phyloP scores from a whole-genome alignment of 345 rosid genomes.

The Mallotus nudiflorus region DNA sequence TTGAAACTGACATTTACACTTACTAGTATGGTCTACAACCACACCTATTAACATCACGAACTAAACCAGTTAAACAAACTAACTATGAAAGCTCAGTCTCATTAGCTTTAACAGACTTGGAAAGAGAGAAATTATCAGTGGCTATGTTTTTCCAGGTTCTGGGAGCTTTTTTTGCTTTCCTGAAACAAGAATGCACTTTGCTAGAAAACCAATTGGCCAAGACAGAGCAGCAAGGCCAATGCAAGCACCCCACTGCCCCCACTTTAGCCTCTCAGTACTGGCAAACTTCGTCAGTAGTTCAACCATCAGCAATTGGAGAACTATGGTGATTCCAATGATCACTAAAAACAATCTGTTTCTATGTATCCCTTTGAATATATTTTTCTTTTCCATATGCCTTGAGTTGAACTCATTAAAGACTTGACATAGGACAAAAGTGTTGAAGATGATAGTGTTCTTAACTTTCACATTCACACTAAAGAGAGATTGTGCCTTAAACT shows the following conservation, averaged over 20 bases:
- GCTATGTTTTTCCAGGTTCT: not conserved
- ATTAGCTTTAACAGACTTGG: too few relatives aligned
- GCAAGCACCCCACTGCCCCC: constrained; percentile 22
- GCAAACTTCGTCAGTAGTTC: constrained; percentile 58
- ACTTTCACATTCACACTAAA: constrained; percentile 46
- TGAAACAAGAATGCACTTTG: constrained; percentile 25
- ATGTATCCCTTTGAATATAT: constrained; percentile 62
- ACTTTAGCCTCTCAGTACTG: constrained; percentile 19
- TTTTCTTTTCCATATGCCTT: constrained; percentile 66
- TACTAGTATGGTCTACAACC: too few relatives aligned
- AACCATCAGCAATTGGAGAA: constrained; percentile 71
- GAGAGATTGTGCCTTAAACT: constrained; percentile 55
- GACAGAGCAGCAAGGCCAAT: constrained; percentile 20
- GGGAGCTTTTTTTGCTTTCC: not conserved
- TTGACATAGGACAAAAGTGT: constrained; percentile 84
- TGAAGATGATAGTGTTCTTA: constrained; percentile 81
- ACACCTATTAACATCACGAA: too few relatives aligned
- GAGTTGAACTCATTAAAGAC: constrained; percentile 80
- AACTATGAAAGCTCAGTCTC: too few relatives aligned
- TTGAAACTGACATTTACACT: too few relatives aligned
- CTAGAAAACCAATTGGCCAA: constrained; percentile 20
- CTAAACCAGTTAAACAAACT: too few relatives aligned
- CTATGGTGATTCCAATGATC: constrained; percentile 60
- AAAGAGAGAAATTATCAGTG: not conserved
- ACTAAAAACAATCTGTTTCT: constrained; percentile 61